These are phyloP conservation scores for Citeromyces nyonsensis DNA, from an alignment of 805 yeast genomes.

Conservation along the genomic window DNA sequence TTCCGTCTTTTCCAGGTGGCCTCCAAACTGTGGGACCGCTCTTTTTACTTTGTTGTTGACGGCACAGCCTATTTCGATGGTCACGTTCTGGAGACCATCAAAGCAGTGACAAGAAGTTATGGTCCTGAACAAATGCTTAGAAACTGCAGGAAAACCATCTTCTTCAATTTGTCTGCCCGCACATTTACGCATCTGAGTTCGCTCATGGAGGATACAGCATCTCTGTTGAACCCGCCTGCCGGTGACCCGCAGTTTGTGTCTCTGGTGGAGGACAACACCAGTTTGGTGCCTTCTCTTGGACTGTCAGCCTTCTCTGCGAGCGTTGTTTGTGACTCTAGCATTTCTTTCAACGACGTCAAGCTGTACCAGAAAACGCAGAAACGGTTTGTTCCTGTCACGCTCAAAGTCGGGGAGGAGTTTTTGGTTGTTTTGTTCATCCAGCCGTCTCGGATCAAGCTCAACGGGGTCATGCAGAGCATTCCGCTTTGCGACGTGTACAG, in stretches of 20 bases:
- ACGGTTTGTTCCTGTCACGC: conserved; percentile 40
- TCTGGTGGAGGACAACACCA: too few relatives aligned
- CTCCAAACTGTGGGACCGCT: conserved; percentile 57
- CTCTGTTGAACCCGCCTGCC: conserved; percentile 23
- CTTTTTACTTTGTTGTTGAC: conserved; percentile 49
- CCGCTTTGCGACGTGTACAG: conserved; percentile 25
- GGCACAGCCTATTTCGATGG: conserved; percentile 39
- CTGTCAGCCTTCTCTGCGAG: conserved; percentile 23
- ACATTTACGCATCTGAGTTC: not conserved
- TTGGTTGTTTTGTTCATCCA: conserved; percentile 37
- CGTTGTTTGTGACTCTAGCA: conserved; percentile 31
- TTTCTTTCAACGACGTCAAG: conserved; percentile 33
- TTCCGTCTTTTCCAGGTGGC: conserved; percentile 51
- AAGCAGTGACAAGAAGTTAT: conserved; percentile 12
- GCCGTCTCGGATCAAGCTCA: conserved; percentile 21
- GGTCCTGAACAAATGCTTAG: conserved; percentile 31
- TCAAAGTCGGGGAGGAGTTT: conserved; percentile 58
- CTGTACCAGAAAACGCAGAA: conserved; percentile 30
- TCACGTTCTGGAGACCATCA: conserved; percentile 3
- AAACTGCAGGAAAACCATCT: conserved; percentile 39
- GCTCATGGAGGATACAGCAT: conserved; percentile 4
- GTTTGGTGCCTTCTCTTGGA: conserved; percentile 6
- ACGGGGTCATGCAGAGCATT: conserved; percentile 17
- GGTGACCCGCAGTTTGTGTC: conserved; percentile 24
- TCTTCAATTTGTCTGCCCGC: conserved; percentile 26